Base-by-base conservation (phyloP, 2,329 filamentous ascomycete genomes). In the Colletotrichum sp. region DNA sequence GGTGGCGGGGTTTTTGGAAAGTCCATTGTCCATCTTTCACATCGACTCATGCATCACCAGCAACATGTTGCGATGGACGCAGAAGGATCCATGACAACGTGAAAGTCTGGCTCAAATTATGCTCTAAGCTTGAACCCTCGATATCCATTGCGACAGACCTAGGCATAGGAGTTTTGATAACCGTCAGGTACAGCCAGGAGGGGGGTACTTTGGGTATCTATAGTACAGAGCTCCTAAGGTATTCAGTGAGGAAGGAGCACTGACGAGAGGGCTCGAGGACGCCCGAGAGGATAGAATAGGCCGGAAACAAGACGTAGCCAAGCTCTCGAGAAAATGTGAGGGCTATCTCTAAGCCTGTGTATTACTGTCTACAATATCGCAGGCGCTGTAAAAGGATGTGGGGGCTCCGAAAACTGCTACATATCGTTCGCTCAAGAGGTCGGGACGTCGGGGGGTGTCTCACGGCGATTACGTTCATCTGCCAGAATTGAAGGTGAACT, bases 391-490 rank as follows among this genome's bases (percentile, higher is more conserved):
- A 18, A 9, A 44, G 8, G 0, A 44, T 7, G 0, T 5, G 8
- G 18, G 16, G 39, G 1, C 39, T 44, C 8, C 8, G 0, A 0
- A n/a, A 0, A n/a, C 16, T 44, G 0, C 39, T 10, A 10, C 0
- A 0, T 9, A 1, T 44, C 44, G 44, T 2, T 49, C 5, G 10
- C 18, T 7, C 0, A 12, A 2, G 16, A 44, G 8, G 1, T 16
- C 39, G 6, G 39, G 39, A 49, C 18, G 3, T 8, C 18, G 39
- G 5, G 39, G 5, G 3, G 3, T 49, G 6, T 5, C 18, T n/a
- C 5, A 49, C 39, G 1, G 18, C 10, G 2, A 12, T n/a, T n/a
- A n/a, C n/a, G n/a, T n/a, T n/a, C n/a, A n/a, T n/a, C n/a, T n/a
- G n/a, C n/a, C n/a, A n/a, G n/a, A n/a, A n/a, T n/a, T n/a, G n/a